Percentiles rank a stretch among this genome's conserved stretches.
phyloP scores from a whole-genome alignment of 177 flowering plant genomes.

The Vitis hybrid region DNA sequence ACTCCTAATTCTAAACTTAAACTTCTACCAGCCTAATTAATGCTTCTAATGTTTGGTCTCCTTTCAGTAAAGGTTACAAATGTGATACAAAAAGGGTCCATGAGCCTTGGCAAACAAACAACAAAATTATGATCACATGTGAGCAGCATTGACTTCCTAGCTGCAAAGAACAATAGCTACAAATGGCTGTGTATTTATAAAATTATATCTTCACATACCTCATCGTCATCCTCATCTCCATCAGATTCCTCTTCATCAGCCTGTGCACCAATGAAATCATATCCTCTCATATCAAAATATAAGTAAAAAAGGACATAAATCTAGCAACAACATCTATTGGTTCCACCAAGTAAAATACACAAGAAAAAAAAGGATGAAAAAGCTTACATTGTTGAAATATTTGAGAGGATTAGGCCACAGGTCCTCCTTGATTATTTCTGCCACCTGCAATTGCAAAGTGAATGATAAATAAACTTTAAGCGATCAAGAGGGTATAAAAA shows the following conservation, averaged over 20 bases:
- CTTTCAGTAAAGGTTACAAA: too few species aligned
- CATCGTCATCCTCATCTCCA: slow-evolving; percentile 25
- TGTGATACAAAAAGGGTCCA: too few species aligned
- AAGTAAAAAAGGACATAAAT: not conserved
- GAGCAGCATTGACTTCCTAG: too few species aligned
- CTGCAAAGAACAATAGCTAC: too few species aligned
- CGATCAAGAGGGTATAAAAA: not conserved
- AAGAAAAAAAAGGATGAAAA: not conserved
- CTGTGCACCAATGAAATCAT: slow-evolving; percentile 13
- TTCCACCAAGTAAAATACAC: not conserved
- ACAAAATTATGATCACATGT: too few species aligned
- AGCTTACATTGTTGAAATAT: slow-evolving; percentile 43
- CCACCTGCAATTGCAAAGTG: slow-evolving; percentile 28
- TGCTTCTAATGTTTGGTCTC: too few species aligned
- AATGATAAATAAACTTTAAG: not conserved
- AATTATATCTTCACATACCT: slow-evolving; percentile 15
- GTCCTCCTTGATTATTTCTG: slow-evolving; percentile 71
- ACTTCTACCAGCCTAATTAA: too few species aligned
- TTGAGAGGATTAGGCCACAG: slow-evolving; percentile 78
- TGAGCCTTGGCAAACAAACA: too few species aligned
- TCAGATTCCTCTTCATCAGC: slow-evolving; percentile 34
- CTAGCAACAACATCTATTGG: not conserved
- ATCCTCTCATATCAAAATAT: not conserved
- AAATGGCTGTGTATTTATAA: too few species aligned
- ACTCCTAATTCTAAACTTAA: too few species aligned